A percentile compares a stretch with the other conserved stretches of the same genome.
Conservation (phyloP, 352 stramenopile species). For the Stramenopiles sp. region DNA sequence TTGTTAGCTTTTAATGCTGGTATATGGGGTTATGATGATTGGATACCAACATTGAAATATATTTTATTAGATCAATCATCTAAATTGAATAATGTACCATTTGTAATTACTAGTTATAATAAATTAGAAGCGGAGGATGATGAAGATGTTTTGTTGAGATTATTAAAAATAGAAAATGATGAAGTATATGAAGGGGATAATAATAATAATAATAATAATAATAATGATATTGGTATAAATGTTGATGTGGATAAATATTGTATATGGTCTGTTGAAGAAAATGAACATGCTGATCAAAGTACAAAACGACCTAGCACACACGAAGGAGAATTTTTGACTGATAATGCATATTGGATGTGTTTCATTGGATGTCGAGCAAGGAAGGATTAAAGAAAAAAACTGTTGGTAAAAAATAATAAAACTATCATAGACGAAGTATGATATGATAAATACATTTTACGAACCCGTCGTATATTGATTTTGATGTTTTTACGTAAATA, state of each 20-base stretch:
- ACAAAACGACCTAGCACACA: neutral
- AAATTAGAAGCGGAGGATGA: constrained; percentile 27
- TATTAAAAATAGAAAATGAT: neutral
- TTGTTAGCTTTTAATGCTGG: constrained; percentile 55
- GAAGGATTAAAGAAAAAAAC: no score
- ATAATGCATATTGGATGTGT: constrained; percentile 7
- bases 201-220: no score
- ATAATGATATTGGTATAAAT: no score
- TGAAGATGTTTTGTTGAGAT: neutral
- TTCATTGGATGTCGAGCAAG: no score
- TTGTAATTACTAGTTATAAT: constrained; percentile 60
- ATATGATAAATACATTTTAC: no score
- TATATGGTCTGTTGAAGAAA: neutral
- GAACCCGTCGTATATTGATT: no score
- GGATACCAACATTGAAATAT: constrained; percentile 39
- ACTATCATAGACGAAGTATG: no score
- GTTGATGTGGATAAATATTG: neutral
- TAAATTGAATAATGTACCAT: constrained; percentile 19
- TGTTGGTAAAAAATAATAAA: no score
- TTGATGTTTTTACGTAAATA: no score
- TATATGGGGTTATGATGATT: constrained; percentile 62
- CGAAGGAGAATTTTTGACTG: constrained; percentile 1
- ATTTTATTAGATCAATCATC: constrained; percentile 31
- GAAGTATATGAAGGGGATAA: neutral
- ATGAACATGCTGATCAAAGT: neutral